Evolutionary conservation across 148 eudicot species (phyloP), one percentile per base, ranked within the genome.

Genomic region (Heliamphora exappendiculata): DNA sequence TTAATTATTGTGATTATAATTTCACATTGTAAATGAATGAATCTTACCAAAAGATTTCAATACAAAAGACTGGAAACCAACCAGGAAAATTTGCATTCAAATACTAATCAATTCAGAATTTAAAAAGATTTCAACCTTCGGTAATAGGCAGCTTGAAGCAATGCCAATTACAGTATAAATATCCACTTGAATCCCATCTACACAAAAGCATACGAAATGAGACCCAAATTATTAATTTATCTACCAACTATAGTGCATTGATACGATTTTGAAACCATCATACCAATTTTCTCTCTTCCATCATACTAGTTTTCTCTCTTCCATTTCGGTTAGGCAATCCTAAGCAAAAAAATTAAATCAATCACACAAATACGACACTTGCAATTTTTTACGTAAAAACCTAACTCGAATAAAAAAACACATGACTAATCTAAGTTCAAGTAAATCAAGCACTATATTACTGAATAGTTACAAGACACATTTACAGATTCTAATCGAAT

Each of bases 311-410:
- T 93, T 93, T 75, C 97, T 88, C 79, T 93, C 97, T 81, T 93
- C 97, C 95, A 93, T 93, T 85, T 93, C 97, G 97, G 97, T 82
- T 93, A 93, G 45, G 95, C 97, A 60, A 91, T 96, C 96, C 95
- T 89, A 58, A 90, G 37, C 88, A 92, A 87, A 78, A 89, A 93
- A n/a, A n/a, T n/a, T n/a, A n/a, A n/a, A n/a, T n/a, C n/a, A n/a
- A n/a, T n/a, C n/a, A n/a, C n/a, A n/a, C n/a, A n/a, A n/a, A n/a
- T n/a, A n/a, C n/a, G n/a, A n/a, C n/a, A n/a, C n/a, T n/a, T n/a
- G n/a, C n/a, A n/a, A n/a, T n/a, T n/a, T n/a, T n/a, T n/a, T n/a
- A n/a, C n/a, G n/a, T n/a, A n/a, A n/a, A n/a, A n/a, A n/a, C n/a
- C n/a, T n/a, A n/a, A n/a, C n/a, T n/a, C n/a, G n/a, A n/a, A n/a